phyloP scores from a whole-genome alignment of 257 asterid genomes.

The Solanum boliviense region DNA sequence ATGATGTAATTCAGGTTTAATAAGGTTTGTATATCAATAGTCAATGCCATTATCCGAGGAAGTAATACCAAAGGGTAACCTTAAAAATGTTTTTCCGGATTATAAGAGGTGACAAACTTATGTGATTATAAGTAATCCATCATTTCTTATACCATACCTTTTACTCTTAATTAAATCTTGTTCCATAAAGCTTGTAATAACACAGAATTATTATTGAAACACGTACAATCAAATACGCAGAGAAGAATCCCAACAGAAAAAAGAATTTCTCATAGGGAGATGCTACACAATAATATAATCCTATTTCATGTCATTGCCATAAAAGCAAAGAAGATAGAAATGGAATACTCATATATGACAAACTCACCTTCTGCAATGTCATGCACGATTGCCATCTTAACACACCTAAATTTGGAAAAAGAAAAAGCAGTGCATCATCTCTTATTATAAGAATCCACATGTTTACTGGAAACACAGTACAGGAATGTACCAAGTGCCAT shows the following conservation, averaged over 20 bases:
- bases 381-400: conserved; percentile 93
- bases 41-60: neutral
- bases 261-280: neutral
- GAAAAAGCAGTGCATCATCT: neutral
- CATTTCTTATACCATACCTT: neutral
- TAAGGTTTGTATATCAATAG: neutral
- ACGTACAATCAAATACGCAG: neutral
- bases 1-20: too few relatives aligned
- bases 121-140: neutral
- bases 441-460: neutral
- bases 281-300: neutral
- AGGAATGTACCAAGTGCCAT: too few relatives aligned
- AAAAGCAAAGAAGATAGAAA: neutral
- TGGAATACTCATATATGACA: neutral
- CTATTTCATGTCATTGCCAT: neutral
- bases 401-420: conserved; percentile 50
- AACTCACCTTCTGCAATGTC: conserved; percentile 94
- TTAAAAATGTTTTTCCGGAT: neutral
- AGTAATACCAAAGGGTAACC: neutral
- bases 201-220: neutral
- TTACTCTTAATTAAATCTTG: neutral
- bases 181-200: neutral
- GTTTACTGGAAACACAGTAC: neutral
- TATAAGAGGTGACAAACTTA: neutral
- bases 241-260: neutral